Evolutionary conservation across 1,284 basidiomycete genomes (phyloP), one percentile per base, ranked within the genome.

Genomic region (Xerocomus nothofagi): DNA sequence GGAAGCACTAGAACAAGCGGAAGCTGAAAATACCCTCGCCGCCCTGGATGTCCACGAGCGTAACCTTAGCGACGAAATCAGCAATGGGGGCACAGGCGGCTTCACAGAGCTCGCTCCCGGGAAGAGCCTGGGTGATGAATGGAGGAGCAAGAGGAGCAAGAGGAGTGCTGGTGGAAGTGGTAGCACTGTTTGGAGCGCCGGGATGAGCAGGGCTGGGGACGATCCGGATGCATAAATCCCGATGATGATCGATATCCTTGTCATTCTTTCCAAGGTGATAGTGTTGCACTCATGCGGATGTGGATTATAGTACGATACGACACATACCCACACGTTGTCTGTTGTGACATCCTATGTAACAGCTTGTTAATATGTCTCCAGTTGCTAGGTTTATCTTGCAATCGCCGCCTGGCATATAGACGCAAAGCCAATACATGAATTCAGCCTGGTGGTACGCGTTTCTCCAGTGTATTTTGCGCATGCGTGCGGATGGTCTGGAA

Each of bases 111-210:
- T 89, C 47, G 71, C 74, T 15, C 73, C 69, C 18, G 70, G 80
- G 44, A 73, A 70, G 49, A 69, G 57, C 54, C 71, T 61, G 40
- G 75, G 67, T 54, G 73, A 71, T 39, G 76, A 81, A 49, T 76
- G 85, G 61, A 80, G 81, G 55, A 76, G 80, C 47, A 67, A 76
- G 49, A 79, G 78, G 56, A 82, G 79, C 55, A 76, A 69, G 48
- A 79, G 75, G 17, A 81, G 78, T 18, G 80, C 74, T 49, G 81
- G 80, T 38, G 82, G 82, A 34, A 80, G 79, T 57, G 85, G 84
- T 3, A 87, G 86, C 63, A 91, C 88, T 2, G 86, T 91, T 23
- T 91, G 84, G 83, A 90, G 88, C 62, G 88, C 88, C 39, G 88
- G 88, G 23, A 84, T 89, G 82, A 83, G 82, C 58, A 78, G 71